phyloP scores from a whole-genome alignment of 331 rosid species.

The Pyrus hybrid region DNA sequence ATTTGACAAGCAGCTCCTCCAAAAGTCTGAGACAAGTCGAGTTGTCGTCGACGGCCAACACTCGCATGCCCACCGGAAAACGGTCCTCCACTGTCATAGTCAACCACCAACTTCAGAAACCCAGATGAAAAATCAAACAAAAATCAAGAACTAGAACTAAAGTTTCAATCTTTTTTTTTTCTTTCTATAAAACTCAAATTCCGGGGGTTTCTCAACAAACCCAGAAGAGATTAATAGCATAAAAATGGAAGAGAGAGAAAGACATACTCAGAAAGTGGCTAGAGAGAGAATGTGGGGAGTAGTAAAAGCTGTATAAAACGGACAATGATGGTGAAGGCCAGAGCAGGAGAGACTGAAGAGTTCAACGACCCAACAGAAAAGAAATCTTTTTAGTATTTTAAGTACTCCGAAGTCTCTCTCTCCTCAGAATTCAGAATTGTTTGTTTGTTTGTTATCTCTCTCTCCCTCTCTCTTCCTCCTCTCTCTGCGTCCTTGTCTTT shows the following conservation, averaged over 20 bases:
- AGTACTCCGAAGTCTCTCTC: constrained; percentile 18
- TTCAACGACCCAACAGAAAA: constrained; percentile 41
- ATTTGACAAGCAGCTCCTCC: constrained; percentile 66
- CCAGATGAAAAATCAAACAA: constrained; percentile 21
- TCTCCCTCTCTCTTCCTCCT: constrained; percentile 6
- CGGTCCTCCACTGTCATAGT: constrained; percentile 50
- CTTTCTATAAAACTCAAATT: neutral
- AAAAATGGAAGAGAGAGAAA: neutral
- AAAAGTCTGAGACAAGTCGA: constrained; percentile 63
- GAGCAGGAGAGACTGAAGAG: constrained; percentile 29
- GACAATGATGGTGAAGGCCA: constrained; percentile 45
- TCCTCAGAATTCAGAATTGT: neutral
- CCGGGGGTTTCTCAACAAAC: neutral
- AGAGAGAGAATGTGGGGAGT: constrained; percentile 14
- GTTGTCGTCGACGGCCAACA: constrained; percentile 86
- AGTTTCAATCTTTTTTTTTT: constrained; percentile 20
- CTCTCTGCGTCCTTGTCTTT: constrained; percentile 27
- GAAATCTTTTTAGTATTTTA: constrained; percentile 39
- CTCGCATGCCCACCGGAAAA: constrained; percentile 84
- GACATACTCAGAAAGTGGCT: neutral
- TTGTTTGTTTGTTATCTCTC: constrained; percentile 8
- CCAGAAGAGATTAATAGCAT: constrained; percentile 3
- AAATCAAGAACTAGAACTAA: constrained; percentile 9
- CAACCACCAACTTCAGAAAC: constrained; percentile 23
- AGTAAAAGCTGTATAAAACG: constrained; percentile 35